A percentile compares a stretch with the other conserved stretches of the same genome.
phyloP scores from a whole-genome alignment of 1,284 basidiomycete genomes.

The Boletellus dicymbophilus region DNA sequence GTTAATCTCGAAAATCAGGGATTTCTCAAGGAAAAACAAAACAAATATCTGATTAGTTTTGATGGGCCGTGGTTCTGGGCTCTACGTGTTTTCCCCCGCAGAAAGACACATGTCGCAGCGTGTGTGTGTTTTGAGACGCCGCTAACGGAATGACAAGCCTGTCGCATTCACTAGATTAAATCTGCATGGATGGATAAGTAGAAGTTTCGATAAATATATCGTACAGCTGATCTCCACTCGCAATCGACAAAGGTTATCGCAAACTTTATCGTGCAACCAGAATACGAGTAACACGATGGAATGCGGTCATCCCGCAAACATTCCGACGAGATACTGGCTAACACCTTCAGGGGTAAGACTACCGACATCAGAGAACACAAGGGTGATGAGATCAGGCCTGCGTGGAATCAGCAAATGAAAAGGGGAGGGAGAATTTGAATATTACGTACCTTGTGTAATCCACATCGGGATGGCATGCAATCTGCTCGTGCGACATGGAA shows the following conservation, averaged over 20 bases:
- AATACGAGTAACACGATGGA: conserved; percentile 3
- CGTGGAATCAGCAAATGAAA: conserved; percentile 26
- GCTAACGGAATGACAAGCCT: conserved; percentile 5
- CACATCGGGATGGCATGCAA: conserved; percentile 76
- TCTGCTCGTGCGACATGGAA: conserved; percentile 70
- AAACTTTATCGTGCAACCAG: conserved; percentile 39
- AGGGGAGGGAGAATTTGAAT: conserved; percentile 12
- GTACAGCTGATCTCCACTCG: conserved; percentile 22
- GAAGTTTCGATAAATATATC: conserved; percentile 11
- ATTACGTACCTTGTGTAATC: conserved; percentile 75
- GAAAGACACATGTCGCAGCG: conserved; percentile 19
- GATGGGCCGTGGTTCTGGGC: conserved; percentile 16
- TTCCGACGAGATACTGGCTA: conserved; percentile 87
- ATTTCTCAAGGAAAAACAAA: conserved; percentile 13
- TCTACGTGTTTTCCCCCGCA: conserved; percentile 13
- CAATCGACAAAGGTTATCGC: conserved; percentile 37
- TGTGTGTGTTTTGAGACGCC: conserved; percentile 14
- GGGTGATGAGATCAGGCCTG: conserved; percentile 85
- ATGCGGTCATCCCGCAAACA: conserved; percentile 71
- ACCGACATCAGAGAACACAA: conserved; percentile 91
- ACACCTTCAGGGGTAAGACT: conserved; percentile 91
- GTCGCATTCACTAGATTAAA: conserved; percentile 13
- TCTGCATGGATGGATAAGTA: conserved; percentile 6
- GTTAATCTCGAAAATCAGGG: conserved; percentile 29
- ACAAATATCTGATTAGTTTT: conserved; percentile 9